Evolutionary conservation across 2,329 filamentous ascomycete species (phyloP), one percentile per base, ranked within the genome.

Genomic region (Botrytis deweyae): DNA sequence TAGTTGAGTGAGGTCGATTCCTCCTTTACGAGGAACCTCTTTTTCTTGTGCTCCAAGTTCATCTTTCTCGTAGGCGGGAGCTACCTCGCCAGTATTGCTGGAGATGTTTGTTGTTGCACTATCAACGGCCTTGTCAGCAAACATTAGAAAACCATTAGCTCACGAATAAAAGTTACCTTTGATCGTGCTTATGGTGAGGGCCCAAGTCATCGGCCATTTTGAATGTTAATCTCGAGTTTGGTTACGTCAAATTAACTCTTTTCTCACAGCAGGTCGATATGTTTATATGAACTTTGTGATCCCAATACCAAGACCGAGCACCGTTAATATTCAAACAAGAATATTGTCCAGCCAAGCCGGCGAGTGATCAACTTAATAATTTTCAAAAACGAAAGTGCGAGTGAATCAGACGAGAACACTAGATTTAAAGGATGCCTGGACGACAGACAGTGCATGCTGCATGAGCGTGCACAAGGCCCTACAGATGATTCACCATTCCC

Each of bases 201-300:
- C 20, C 29, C 20, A 33, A 62, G 14, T 61, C 61, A 18, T 69
- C 71, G 14, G 71, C 64, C 71, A 73, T 73, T n/a, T 42, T 69
- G 64, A 49, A 25, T 22, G n/a, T 62, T n/a, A 55, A 29, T 38
- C 18, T 61, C 62, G 20, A 40, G 7, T 42, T 33, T 38, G 61
- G 8, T 46, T 12, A 33, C n/a, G 33, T 33, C 36, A 22, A 25
- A 58, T 58, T 1, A 25, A 58, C 55, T 25, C 8, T 10, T 59
- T 12, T 58, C 52, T 58, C 22, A 20, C 9, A 25, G 16, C 33
- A 25, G 52, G 58, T 44, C 5, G 16, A 33, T 58, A 18, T 58
- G 52, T 58, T 44, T 69, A 59, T 42, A n/a, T 16, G 40, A 42
- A n/a, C 8, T 58, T 58, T 59, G 52, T 59, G 49, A 20, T 25